These are phyloP conservation scores for Aspergillus saccharolyticus DNA, from an alignment of 495 filamentous ascomycete genomes.

Conservation along the genomic window DNA sequence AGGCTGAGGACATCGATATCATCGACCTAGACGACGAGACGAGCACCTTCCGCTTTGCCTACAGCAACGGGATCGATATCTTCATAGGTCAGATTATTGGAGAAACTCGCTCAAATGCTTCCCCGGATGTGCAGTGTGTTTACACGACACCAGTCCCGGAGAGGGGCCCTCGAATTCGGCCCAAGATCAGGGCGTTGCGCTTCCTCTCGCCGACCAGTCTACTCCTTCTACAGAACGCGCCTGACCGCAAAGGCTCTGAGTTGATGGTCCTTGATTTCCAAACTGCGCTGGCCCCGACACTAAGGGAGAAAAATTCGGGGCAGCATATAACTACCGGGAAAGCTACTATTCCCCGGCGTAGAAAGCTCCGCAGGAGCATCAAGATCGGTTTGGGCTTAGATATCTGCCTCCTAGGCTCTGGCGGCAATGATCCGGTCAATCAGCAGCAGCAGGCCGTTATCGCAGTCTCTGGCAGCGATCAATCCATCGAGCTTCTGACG, in stretches of 20 bases:
- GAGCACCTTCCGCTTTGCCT: conserved; percentile 64
- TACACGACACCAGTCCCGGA: conserved; percentile 58
- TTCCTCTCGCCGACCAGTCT: conserved; percentile 60
- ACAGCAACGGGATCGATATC: conserved; percentile 76
- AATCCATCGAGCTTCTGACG: conserved; percentile 71
- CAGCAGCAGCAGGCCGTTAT: conserved; percentile 75
- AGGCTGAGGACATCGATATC: conserved; percentile 81
- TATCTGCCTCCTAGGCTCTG: conserved; percentile 53
- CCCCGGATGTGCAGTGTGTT: conserved; percentile 52
- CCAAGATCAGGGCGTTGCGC: conserved; percentile 62
- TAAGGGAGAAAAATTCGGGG: background rate
- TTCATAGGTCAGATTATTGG: conserved; percentile 40
- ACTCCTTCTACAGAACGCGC: conserved; percentile 47
- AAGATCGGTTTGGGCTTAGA: conserved; percentile 71
- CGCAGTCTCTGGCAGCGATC: conserved; percentile 78
- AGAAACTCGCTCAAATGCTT: conserved; percentile 37
- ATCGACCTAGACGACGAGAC: conserved; percentile 44
- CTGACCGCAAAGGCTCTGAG: conserved; percentile 57
- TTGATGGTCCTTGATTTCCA: conserved; percentile 58
- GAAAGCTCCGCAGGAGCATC: conserved; percentile 51
- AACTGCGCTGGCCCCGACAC: conserved; percentile 6
- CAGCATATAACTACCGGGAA: conserved; percentile 3
- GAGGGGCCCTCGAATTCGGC: conserved; percentile 32
- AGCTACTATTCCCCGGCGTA: conserved; percentile 45
- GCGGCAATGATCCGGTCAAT: conserved; percentile 40